Conservation (phyloP, 306 rosid genomes). For the Styphnolobium japonicum region DNA sequence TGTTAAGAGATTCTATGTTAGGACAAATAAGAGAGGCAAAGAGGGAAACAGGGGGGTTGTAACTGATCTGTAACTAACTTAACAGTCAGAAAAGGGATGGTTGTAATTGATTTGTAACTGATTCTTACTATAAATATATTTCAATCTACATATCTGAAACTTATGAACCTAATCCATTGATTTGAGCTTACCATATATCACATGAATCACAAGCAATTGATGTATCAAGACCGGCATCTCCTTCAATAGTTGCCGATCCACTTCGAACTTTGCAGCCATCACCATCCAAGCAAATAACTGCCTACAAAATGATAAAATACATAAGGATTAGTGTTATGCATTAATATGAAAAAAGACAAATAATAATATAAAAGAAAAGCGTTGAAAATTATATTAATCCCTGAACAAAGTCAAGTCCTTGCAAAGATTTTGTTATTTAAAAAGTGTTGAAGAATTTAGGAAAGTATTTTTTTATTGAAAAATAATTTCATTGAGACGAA, state of each 20-base stretch:
- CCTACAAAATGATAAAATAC: conserved; percentile 59
- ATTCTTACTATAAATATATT: too few species aligned
- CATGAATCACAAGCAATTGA: conserved; percentile 99
- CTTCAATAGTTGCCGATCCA: conserved; percentile 55
- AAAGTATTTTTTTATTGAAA: too few species aligned
- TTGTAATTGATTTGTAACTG: too few species aligned
- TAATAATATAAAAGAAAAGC: not conserved
- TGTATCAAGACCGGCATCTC: conserved; percentile 75
- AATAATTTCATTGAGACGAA: too few species aligned
- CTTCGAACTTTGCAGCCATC: conserved; percentile 85
- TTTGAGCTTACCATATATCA: conserved; percentile 66
- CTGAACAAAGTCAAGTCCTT: not conserved
- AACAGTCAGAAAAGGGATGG: too few species aligned
- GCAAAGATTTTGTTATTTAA: conserved; percentile 12
- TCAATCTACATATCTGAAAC: conserved; percentile 6
- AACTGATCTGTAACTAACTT: too few species aligned
- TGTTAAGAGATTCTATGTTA: too few species aligned
- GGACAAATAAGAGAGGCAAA: too few species aligned
- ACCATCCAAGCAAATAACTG: conserved; percentile 97
- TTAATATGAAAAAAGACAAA: conserved; percentile 17
- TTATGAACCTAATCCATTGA: conserved; percentile 6
- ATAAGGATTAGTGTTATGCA: conserved; percentile 35
- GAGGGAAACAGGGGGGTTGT: too few species aligned
- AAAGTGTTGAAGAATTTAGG: not conserved
- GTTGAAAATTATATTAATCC: not conserved